Conservation (phyloP, 805 yeast species). For the Pichia cabralensis region DNA sequence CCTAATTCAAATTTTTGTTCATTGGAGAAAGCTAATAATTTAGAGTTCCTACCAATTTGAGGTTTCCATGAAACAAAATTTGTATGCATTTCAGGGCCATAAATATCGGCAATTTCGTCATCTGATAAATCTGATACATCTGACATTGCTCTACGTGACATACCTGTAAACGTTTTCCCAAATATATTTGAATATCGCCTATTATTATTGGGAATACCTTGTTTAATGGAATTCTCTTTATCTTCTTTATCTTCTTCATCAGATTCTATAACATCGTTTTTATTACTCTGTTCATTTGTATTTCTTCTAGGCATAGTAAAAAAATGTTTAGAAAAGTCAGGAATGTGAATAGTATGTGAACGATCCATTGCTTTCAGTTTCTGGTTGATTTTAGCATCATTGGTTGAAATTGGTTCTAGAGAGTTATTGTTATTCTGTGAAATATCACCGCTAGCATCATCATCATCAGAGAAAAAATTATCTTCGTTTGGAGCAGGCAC, state of each 20-base stretch:
- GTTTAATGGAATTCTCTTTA: too few relatives aligned
- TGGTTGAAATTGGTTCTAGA: not conserved
- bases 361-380: not conserved
- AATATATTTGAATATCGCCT: constrained; percentile 10
- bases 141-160: constrained; percentile 2
- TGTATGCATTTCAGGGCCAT: constrained; percentile 24
- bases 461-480: not conserved
- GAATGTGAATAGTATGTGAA: constrained; percentile 5
- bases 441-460: not conserved
- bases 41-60: constrained; percentile 86
- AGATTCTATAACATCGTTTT: too few relatives aligned
- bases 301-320: too few relatives aligned
- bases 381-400: not conserved
- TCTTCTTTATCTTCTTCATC: not conserved
- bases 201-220: not conserved
- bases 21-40: constrained; percentile 71
- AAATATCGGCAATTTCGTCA: constrained; percentile 22
- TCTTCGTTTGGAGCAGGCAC: not conserved
- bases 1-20: constrained; percentile 91
- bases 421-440: not conserved
- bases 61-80: constrained; percentile 85
- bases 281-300: too few relatives aligned
- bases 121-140: constrained; percentile 16
- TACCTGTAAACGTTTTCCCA: constrained; percentile 12
- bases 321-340: constrained; percentile 5